Percentiles rank a stretch among this genome's conserved stretches.
Evolutionary conservation across 208 protist species (phyloP).

Genomic region (Acanthamoeba lenticulata): DNA sequence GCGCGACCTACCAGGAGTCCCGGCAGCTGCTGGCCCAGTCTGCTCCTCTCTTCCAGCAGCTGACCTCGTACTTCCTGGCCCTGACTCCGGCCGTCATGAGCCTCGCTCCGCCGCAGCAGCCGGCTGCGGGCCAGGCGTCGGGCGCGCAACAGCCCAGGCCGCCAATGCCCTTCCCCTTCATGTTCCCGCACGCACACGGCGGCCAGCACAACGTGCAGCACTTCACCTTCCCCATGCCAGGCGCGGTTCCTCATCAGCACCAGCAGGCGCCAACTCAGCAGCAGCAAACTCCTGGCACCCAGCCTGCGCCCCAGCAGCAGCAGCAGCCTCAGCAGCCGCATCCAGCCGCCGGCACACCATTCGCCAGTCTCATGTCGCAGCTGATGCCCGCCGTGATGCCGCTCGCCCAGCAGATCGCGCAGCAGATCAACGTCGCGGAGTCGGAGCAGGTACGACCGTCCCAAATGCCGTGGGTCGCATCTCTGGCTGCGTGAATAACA

Average conservation of each 20-base stretch:
- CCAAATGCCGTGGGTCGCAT: background rate
- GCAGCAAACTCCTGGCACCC: background rate
- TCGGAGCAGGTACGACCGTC: background rate
- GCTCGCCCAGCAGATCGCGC: constrained; percentile 29
- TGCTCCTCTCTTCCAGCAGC: background rate
- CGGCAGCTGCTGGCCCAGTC: constrained; percentile 1
- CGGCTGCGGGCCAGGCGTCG: background rate
- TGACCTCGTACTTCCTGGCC: background rate
- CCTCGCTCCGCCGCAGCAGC: background rate
- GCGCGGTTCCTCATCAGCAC: background rate
- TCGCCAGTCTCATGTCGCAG: constrained; percentile 12
- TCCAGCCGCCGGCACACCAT: background rate
- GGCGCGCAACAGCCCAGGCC: background rate
- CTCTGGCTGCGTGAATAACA: background rate
- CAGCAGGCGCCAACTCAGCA: background rate
- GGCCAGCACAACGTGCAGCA: background rate
- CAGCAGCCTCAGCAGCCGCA: background rate
- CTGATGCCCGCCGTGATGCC: constrained; percentile 26
- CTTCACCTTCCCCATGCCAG: background rate
- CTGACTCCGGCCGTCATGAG: background rate
- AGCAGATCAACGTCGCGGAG: background rate
- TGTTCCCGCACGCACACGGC: constrained; percentile 2
- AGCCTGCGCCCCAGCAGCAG: background rate
- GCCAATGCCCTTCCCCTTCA: constrained; percentile 18
- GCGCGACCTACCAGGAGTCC: background rate